Evolutionary conservation across 495 filamentous ascomycete genomes (phyloP).

Genomic region (Tuber borchii): DNA sequence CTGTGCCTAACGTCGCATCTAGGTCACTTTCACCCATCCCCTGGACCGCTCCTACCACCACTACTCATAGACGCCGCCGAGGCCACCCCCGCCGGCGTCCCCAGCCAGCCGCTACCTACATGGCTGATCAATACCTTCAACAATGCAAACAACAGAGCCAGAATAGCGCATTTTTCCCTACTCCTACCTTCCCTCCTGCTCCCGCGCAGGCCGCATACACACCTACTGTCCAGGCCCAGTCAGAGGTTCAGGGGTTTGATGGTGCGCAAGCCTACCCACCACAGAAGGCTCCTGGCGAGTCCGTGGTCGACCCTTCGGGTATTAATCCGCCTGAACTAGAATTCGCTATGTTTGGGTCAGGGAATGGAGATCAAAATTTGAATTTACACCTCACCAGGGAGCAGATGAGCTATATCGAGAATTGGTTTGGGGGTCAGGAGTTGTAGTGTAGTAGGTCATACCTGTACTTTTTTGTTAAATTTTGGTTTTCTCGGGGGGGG

Average conservation of each 20-base stretch:
- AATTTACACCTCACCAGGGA: not conserved
- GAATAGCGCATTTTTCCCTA: not conserved
- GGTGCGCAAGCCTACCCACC: not conserved
- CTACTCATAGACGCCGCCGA: not conserved
- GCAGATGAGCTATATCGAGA: not conserved
- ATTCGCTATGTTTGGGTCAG: not conserved
- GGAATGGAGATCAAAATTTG: not conserved
- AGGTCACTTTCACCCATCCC: constrained; percentile 3
- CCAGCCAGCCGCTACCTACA: not conserved
- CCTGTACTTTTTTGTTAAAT: not conserved
- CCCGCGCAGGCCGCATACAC: not conserved
- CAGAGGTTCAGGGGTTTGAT: not conserved
- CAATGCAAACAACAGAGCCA: not conserved
- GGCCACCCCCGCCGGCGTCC: not conserved
- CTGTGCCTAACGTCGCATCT: not conserved
- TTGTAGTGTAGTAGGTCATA: not conserved
- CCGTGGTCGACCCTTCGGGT: not conserved
- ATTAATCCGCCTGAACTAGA: not conserved
- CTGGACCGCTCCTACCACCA: not conserved
- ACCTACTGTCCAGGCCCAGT: not conserved
- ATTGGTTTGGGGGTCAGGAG: not conserved
- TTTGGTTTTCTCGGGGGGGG: not conserved
- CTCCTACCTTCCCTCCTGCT: not conserved
- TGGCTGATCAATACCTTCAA: not conserved
- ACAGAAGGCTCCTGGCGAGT: not conserved